Evolutionary conservation across 169 alveolate genomes (phyloP), one percentile per base, ranked within the genome.

Genomic region (Eimeria necatrix): DNA sequence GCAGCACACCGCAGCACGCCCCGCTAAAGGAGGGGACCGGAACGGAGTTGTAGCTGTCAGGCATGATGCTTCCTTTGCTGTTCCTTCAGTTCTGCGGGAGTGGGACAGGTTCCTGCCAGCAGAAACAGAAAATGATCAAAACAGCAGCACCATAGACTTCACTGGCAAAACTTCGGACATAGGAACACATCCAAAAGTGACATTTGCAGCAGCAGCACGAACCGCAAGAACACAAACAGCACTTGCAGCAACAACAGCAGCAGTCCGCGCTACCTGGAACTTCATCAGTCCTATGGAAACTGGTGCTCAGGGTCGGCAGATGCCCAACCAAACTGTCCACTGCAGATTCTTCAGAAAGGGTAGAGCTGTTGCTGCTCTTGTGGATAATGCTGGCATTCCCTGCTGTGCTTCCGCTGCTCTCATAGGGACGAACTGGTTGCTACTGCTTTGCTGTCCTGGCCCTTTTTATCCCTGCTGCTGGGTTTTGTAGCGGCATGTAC

Each of bases 181-280:
- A 32, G 41, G 2, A 32, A 16, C 53, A 24, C 24, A 16, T 41
- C 53, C 84, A 24, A 6, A 14, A 24, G 84, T n/a, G 18, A 5
- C 70, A 46, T 6, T 64, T 10, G 64, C 46, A 46, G 60, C 61
- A 32, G 86, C 86, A 14, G 88, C 88, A 9, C 20, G 22, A 46
- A 64, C 60, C 8, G 49, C 88, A 12, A 20, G 22, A 24, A 8
- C 60, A 14, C 26, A 53, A 14, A 0, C 53, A 14, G 53, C 88
- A 4, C 4, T 22, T 52, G 78, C 78, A 68, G 78, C 78, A 68
- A 24, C 78, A 68, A 24, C 78, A 68, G 78, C 46, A 68, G 78
- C 78, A 68, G 46, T 8, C 46, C 32, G 9, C 32, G 9, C 78
- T n/a, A 8, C n/a, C 78, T 14, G 32, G 46, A n/a, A n/a, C 78